Evolutionary conservation across 2,329 filamentous ascomycete species (phyloP), one percentile per base, ranked within the genome.

Genomic region (Chrysoporthe cubensis): DNA sequence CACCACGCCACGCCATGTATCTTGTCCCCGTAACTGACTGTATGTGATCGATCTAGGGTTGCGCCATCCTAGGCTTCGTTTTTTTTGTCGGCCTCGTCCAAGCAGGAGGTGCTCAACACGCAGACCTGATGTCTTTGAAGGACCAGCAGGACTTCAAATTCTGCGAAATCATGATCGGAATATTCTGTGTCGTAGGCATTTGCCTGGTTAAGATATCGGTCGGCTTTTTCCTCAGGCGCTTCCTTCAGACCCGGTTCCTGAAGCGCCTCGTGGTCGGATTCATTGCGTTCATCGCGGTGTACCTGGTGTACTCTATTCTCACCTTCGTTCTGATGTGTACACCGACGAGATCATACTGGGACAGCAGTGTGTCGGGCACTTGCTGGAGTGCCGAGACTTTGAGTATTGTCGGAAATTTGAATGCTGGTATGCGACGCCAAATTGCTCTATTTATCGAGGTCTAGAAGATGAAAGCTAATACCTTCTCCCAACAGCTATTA

Each of bases 151-250:
- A 7, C 2, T 61, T 61, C 43, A 37, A 61, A 34, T 61, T 61
- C 43, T 3, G 59, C 26, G 21, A 61, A 26, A 46, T 61, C 43
- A 61, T 61, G 59, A 61, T 61, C 18, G 59, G 59, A 13, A 34
- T 61, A 21, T 61, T 40, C 26, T 46, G 42, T 18, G 43, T 61
- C 14, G 59, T 61, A 7, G 59, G 59, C 5, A 61, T 61, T 21
- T 61, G 59, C 13, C 42, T 61, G 42, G 59, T 61, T 26, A 61
- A 61, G 26, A 61, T 61, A 26, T 61, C 59, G n/a, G 59, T 61
- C 59, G 59, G 59, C 11, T 61, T 61, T n/a, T 61, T 61, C 26
- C 59, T 61, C 14, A 26, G n/a, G 42, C 59, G 59, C 42, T 61
- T 61, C 43, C 21, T 61, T 2, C 59, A 61, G 43, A 48, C 59